Evolutionary conservation across 257 asterid species (phyloP), one percentile per base, ranked within the genome.

Genomic region (Solanum verrucosum): DNA sequence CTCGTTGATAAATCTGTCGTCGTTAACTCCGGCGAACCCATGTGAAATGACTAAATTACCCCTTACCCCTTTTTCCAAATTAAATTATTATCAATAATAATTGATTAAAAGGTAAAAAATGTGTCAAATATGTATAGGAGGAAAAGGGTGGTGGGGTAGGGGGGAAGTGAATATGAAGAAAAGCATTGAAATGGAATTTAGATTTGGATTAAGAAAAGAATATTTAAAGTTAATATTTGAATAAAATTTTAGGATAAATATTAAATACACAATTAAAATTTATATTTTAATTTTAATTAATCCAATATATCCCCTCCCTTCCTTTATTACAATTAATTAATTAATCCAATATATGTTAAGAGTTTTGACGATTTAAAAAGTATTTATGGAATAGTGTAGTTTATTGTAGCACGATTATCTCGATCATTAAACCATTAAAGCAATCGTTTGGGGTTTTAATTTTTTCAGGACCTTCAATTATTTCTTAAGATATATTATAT

Each of bases 21-120:
- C 56, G 86, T 56, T 77, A 87, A 86, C 40, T 83, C 89, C 84
- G 94, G 86, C 27, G 94, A 81, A 20, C 85, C 93, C 96, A 94
- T 79, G 11, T 15, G 10, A 44, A 79, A 88, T 63, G 59, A 37
- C 88, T 46, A 13, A 38, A 13, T 87, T 78, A 12, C 85, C 88
- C 89, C 18, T 20, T 25, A 11, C 2, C 59, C 49, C 5, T 7
- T 14, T 35, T 34, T 25, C 7, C 9, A 67, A 67, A 68, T 27
- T 68, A 68, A 27, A 27, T 33, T 73, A 9, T 72, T 72, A 70
- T 29, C 20, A 8, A 16, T 6, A 7, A 31, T 11, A 38, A 38
- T 75, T 75, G 56, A 23, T 37, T 37, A 23, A 74, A 37, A 37
- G 31, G 11, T n/a, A 23, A 63, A 63, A 3, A 29, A n/a, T 78